phyloP scores from a whole-genome alignment of 2,329 filamentous ascomycete species.

The Sclerotiophoma versabilis region DNA sequence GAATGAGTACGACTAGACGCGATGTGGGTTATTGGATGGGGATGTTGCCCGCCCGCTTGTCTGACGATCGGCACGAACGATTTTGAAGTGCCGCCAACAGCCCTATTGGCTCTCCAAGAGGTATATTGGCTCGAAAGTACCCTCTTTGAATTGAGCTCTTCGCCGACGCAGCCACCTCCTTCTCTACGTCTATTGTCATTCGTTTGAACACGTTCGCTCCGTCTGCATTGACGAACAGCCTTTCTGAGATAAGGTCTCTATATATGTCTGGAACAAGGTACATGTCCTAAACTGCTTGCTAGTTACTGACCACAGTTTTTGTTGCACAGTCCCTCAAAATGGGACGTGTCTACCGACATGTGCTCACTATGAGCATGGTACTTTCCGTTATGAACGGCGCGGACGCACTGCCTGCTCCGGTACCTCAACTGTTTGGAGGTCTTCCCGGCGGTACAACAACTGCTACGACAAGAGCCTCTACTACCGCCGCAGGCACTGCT shows the following conservation, averaged over 20 bases:
- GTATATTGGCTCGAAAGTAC: constrained; percentile 5
- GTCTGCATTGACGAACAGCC: constrained; percentile 1
- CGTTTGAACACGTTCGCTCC: constrained; percentile 5
- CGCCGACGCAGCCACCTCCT: constrained; percentile 11
- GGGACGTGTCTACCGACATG: constrained; percentile 17
- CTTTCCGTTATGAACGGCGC: constrained; percentile 1
- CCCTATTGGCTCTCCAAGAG: not conserved
- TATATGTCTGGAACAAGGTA: constrained; percentile 1
- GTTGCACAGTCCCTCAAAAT: not conserved
- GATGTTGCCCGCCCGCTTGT: not conserved
- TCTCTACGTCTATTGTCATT: constrained; percentile 7
- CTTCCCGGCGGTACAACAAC: not conserved
- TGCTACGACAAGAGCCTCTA: not conserved
- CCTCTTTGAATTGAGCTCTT: not conserved
- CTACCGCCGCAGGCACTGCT: no score
- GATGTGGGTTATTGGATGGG: not conserved
- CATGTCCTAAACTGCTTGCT: not conserved
- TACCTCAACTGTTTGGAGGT: not conserved
- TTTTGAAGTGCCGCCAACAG: not conserved
- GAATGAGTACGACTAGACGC: not conserved
- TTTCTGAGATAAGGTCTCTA: not conserved
- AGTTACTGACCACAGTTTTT: not conserved
- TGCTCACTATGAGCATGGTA: constrained; percentile 13
- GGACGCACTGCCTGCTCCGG: constrained; percentile 8
- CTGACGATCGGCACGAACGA: constrained; percentile 1